Evolutionary conservation across 352 stramenopile genomes (phyloP).

Genomic region (Globisporangium parvum): DNA sequence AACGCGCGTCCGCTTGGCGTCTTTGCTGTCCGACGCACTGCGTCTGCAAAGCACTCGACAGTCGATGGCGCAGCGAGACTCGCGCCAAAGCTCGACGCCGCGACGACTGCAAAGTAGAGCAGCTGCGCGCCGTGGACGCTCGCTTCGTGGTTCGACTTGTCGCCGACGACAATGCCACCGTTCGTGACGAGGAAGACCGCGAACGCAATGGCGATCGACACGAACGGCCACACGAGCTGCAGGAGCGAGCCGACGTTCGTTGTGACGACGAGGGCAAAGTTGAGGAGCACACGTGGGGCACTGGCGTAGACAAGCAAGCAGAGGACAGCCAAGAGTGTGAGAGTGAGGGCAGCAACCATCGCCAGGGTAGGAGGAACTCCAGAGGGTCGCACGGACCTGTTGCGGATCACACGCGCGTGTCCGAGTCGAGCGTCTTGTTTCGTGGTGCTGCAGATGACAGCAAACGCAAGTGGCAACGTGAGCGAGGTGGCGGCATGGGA

Average conservation of each 20-base stretch:
- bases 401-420: constrained; percentile 15
- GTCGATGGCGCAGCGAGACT: constrained; percentile 32
- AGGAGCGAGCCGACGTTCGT: constrained; percentile 53
- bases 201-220: constrained; percentile 51
- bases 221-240: constrained; percentile 62
- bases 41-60: constrained; percentile 27
- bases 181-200: constrained; percentile 62
- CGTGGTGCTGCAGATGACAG: constrained; percentile 18
- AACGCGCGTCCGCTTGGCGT: constrained; percentile 28
- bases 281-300: constrained; percentile 36
- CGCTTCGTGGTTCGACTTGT: constrained; percentile 81
- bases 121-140: constrained; percentile 70
- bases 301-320: constrained; percentile 14
- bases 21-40: constrained; percentile 27
- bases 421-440: constrained; percentile 24
- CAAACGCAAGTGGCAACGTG: neutral
- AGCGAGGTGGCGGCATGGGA: neutral
- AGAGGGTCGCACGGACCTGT: constrained; percentile 21
- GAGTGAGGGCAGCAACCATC: neutral
- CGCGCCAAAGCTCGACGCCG: constrained; percentile 49
- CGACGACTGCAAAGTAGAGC: constrained; percentile 71
- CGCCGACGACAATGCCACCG: constrained; percentile 74
- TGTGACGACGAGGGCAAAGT: constrained; percentile 49
- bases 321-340: too few relatives aligned
- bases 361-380: neutral